Evolutionary conservation across 345 rosid genomes (phyloP).

Genomic region (Aquilaria sinensis): DNA sequence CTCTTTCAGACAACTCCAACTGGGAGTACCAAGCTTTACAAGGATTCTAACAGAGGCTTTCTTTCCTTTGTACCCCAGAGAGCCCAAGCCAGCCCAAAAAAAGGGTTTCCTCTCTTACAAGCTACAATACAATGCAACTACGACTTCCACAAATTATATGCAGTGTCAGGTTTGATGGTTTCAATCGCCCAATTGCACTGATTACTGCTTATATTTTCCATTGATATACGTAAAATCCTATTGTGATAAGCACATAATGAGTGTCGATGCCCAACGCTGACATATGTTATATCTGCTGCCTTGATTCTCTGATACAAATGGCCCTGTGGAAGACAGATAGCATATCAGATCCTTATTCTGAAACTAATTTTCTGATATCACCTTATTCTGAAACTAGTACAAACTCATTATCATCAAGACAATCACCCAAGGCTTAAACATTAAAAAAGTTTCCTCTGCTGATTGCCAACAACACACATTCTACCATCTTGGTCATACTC

Average conservation of each 20-base stretch:
- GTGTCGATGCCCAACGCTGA: slow-evolving; percentile 82
- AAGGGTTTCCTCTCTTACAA: too few species aligned
- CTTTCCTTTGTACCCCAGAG: too few species aligned
- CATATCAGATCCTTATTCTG: neutral
- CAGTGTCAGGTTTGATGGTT: slow-evolving; percentile 22
- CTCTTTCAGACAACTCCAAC: too few species aligned
- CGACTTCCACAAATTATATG: slow-evolving; percentile 23
- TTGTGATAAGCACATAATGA: slow-evolving; percentile 55
- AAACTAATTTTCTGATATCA: too few species aligned
- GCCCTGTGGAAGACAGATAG: slow-evolving; percentile 29
- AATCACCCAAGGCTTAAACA: neutral
- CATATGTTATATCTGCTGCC: slow-evolving; percentile 71
- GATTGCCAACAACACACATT: neutral
- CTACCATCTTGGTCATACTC: neutral
- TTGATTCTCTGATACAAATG: slow-evolving; percentile 66
- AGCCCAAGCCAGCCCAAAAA: too few species aligned
- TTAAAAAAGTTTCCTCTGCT: neutral
- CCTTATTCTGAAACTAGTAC: neutral
- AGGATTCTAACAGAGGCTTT: too few species aligned
- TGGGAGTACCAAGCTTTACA: too few species aligned
- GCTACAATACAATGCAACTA: slow-evolving; percentile 5
- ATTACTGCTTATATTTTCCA: slow-evolving; percentile 36
- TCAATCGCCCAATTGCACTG: slow-evolving; percentile 53
- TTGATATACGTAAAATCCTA: slow-evolving; percentile 47
- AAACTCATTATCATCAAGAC: neutral